Evolutionary conservation across 23 red algal species (phyloP).

Genomic region (Chondrus crispus): DNA sequence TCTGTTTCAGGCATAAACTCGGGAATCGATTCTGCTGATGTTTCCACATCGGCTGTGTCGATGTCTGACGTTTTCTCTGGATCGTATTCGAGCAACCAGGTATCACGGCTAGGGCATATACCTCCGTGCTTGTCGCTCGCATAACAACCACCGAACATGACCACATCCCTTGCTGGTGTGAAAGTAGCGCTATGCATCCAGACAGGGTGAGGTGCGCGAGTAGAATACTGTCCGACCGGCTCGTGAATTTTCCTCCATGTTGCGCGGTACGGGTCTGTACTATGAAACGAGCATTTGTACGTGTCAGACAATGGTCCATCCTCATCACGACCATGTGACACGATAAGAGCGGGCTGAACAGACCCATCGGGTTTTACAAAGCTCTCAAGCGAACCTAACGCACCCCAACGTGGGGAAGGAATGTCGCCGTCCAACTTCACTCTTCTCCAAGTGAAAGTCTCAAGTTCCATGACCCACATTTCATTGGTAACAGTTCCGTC

Average conservation of each 20-base stretch:
- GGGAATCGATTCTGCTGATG: background rate
- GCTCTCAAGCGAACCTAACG: constrained; percentile 25
- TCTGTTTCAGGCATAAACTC: background rate
- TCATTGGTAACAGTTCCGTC: constrained; percentile 29
- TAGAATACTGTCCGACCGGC: constrained; percentile 14
- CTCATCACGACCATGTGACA: constrained; percentile 22
- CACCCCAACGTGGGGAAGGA: constrained; percentile 19
- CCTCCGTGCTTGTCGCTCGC: constrained; percentile 10
- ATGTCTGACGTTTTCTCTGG: background rate
- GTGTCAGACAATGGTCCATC: constrained; percentile 22
- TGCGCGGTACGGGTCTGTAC: constrained; percentile 28
- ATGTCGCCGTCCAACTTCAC: constrained; percentile 12
- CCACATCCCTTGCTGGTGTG: constrained; percentile 25
- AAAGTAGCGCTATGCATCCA: constrained; percentile 18
- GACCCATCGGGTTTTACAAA: constrained; percentile 42
- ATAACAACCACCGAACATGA: constrained; percentile 54
- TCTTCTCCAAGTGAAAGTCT: constrained; percentile 24
- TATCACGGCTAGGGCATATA: constrained; percentile 26
- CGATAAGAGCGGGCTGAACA: constrained; percentile 6
- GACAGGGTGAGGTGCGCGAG: background rate
- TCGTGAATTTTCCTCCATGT: background rate
- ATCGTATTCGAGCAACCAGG: constrained; percentile 35
- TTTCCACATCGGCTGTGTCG: background rate
- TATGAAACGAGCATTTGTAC: constrained; percentile 40
- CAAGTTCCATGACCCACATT: constrained; percentile 55